Base-by-base conservation (phyloP, 78 protist genomes). In the Creolimax fragrantissima region DNA sequence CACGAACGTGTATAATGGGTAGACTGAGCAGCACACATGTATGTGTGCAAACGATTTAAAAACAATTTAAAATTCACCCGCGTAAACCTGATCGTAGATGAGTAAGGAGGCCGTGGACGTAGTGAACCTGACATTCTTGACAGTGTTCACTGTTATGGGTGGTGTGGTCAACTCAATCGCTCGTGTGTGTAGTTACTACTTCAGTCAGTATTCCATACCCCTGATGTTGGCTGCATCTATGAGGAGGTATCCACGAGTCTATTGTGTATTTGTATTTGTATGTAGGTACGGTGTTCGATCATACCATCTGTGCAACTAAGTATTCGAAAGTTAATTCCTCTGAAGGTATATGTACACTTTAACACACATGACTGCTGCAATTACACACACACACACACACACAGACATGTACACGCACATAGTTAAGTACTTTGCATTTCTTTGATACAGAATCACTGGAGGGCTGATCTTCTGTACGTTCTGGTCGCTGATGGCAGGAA, bases 81-180 rank as follows among this genome's bases (percentile, higher is more conserved):
- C n/a, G n/a, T n/a, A n/a, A n/a, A n/a, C n/a, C n/a, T 58, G 39
- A 17, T 58, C 74, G 74, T 42, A 32, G 85, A 74, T 91, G 88
- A 6, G 89, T 3, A 3, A 81, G 36, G 88, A 3, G 36, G 92
- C 92, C 3, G 86, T 74, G n/a, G 88, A 91, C 37, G 92, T 44
- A 36, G 37, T 91, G 45, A 91, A 74, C 44, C 44, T 91, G 44
- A 17, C 85, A 4, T 91, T 91, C 86, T 0, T 91, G 2, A 35
- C 81, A 5, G 89, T 74, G 39, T 91, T 91, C 32, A 45, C 92
- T 35, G 45, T 45, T 6, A 90, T 90, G 92, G 92, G 92, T 11
- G 92, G 83, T 24, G 92, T 90, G 35, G 35, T 45, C 67, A 90
- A 90, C 41, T n/a, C 42, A 24, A 90, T 58, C 32, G 92, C 84